These are phyloP conservation scores for Chalciporus sp. DNA, from an alignment of 1,284 basidiomycete genomes.

Conservation along the genomic window DNA sequence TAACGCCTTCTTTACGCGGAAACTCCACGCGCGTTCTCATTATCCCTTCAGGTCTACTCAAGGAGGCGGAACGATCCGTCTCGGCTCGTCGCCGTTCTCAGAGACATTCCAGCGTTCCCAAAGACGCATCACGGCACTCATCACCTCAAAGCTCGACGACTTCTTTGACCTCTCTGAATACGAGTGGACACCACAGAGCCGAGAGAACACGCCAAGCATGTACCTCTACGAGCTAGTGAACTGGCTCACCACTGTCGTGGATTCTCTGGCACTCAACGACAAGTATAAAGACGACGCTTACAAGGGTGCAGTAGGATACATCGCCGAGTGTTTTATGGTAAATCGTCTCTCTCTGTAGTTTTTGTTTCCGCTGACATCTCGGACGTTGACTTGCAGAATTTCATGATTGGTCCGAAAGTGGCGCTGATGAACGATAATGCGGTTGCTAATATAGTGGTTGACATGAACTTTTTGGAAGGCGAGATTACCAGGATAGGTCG, in stretches of 20 bases:
- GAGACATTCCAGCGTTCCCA: constrained; percentile 73
- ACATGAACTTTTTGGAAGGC: constrained; percentile 84
- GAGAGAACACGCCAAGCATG: constrained; percentile 80
- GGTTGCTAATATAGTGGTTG: constrained; percentile 79
- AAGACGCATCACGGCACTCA: constrained; percentile 79
- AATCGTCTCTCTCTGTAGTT: neutral
- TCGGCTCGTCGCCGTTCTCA: constrained; percentile 73
- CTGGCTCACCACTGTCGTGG: constrained; percentile 96
- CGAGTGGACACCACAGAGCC: constrained; percentile 80
- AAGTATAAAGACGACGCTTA: constrained; percentile 89
- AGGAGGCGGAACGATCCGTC: constrained; percentile 77
- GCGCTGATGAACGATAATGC: constrained; percentile 86
- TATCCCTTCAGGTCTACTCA: constrained; percentile 65
- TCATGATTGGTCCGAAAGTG: constrained; percentile 78
- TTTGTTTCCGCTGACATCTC: constrained; percentile 5
- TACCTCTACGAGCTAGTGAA: constrained; percentile 95
- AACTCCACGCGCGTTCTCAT: neutral
- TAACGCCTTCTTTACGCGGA: constrained; percentile 33
- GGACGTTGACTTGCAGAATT: constrained; percentile 52
- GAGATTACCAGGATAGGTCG: constrained; percentile 78
- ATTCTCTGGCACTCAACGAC: constrained; percentile 86
- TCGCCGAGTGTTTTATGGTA: constrained; percentile 88
- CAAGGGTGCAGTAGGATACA: constrained; percentile 81
- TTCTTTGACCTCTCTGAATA: constrained; percentile 96
- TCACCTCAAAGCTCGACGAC: constrained; percentile 93